A percentile compares a stretch with the other conserved stretches of the same genome.
Conservation (phyloP, 73 alveolate species). For the Durusdinium trenchii region DNA sequence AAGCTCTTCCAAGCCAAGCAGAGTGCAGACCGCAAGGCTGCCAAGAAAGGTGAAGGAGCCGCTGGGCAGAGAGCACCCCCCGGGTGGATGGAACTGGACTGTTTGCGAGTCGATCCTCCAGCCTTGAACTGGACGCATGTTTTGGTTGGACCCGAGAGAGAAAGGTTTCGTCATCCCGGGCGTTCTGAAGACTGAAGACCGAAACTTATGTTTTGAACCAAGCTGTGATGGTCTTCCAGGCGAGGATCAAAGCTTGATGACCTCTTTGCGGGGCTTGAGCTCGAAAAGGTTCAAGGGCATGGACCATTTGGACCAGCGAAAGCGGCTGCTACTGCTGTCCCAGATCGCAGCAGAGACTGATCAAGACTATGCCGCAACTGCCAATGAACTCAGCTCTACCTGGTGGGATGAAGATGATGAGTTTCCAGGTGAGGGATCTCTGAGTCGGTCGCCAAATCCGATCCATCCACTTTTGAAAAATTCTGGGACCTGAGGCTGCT, state of each 20-base stretch:
- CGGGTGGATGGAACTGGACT: background rate
- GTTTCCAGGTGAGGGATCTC: background rate
- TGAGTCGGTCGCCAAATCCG: too few relatives aligned
- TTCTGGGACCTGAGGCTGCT: too few relatives aligned
- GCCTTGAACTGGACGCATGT: background rate
- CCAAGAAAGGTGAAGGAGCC: too few relatives aligned
- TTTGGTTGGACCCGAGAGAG: too few relatives aligned
- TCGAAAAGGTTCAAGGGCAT: constrained; percentile 56
- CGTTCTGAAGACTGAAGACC: too few relatives aligned
- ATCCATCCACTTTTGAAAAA: too few relatives aligned
- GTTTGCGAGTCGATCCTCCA: background rate
- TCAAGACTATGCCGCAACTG: constrained; percentile 45
- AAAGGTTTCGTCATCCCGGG: too few relatives aligned
- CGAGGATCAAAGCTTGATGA: constrained; percentile 19
- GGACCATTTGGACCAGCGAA: constrained; percentile 28
- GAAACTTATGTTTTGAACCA: too few relatives aligned
- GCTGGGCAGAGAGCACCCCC: background rate
- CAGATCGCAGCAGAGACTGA: constrained; percentile 18
- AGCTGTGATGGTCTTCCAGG: too few relatives aligned
- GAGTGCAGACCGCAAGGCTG: constrained; percentile 4
- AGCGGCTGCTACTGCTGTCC: constrained; percentile 20
- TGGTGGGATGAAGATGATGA: constrained; percentile 75
- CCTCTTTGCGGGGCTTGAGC: constrained; percentile 15
- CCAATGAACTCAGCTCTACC: constrained; percentile 42
- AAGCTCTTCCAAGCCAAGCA: background rate